A percentile compares a stretch with the other conserved stretches of the same genome.
Conservation (phyloP, 169 alveolate genomes). For the Babesia sp. region DNA sequence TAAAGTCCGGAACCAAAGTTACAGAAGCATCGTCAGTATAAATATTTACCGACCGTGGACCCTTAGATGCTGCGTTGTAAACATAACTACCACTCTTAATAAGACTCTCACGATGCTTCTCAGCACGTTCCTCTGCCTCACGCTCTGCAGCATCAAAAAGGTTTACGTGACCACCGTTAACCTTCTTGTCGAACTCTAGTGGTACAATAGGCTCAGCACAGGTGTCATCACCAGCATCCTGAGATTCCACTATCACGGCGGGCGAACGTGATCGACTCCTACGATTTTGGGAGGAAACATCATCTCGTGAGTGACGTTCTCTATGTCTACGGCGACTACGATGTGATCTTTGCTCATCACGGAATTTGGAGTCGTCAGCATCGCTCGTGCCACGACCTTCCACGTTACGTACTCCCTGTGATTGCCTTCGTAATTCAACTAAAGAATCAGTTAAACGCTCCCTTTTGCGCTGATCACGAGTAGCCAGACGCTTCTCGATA, state of each 20-base stretch:
- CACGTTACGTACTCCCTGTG: constrained; percentile 35
- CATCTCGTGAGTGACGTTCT: background rate
- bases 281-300: background rate
- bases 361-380: background rate
- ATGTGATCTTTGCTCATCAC: background rate
- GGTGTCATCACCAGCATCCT: background rate
- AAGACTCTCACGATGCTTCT: constrained; percentile 53
- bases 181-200: constrained; percentile 14
- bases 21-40: constrained; percentile 55
- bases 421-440: constrained; percentile 53
- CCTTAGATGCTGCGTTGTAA: constrained; percentile 48
- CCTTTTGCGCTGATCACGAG: constrained; percentile 33
- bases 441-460: constrained; percentile 47
- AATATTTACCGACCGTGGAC: constrained; percentile 37
- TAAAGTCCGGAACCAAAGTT: constrained; percentile 59
- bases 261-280: constrained; percentile 10
- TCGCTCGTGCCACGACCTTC: background rate
- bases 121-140: constrained; percentile 33
- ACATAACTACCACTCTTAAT: constrained; percentile 57
- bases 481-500: constrained; percentile 43
- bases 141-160: constrained; percentile 64
- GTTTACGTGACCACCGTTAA: constrained; percentile 40
- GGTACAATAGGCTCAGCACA: background rate
- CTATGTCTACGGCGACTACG: background rate
- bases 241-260: background rate